A percentile compares a stretch with the other conserved stretches of the same genome.
phyloP scores from a whole-genome alignment of 2,329 filamentous ascomycete genomes.

The Penicillium paneum region DNA sequence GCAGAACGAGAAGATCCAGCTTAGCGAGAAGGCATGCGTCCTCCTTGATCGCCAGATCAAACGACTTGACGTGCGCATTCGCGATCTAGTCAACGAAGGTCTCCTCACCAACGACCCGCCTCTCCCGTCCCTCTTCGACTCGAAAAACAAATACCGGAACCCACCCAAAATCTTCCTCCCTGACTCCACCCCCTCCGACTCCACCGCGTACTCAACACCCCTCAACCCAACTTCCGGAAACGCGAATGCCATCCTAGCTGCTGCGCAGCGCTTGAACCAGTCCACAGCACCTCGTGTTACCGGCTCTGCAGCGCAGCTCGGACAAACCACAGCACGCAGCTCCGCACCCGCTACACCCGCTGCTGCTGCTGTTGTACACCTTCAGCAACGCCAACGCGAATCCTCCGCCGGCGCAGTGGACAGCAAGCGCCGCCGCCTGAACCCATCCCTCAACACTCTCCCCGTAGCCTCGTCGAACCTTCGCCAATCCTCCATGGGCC shows the following conservation, averaged over 20 bases:
- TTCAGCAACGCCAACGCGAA: conserved; percentile 52
- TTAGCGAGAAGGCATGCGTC: conserved; percentile 58
- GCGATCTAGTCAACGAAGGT: conserved; percentile 58
- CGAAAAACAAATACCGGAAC: conserved; percentile 42
- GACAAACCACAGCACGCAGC: conserved; percentile 36
- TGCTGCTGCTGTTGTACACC: conserved; percentile 35
- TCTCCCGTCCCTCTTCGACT: conserved; percentile 58
- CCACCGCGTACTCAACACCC: conserved; percentile 44
- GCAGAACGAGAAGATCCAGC: conserved; percentile 60
- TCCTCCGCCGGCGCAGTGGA: conserved; percentile 54
- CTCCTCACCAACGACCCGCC: conserved; percentile 58
- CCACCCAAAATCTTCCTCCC: conserved; percentile 51
- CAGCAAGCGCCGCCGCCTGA: conserved; percentile 58
- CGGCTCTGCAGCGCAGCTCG: conserved; percentile 41
- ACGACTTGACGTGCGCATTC: conserved; percentile 59
- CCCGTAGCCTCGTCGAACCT: conserved; percentile 55
- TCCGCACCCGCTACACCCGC: conserved; percentile 47
- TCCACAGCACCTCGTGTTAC: conserved; percentile 24
- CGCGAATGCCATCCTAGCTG: conserved; percentile 51
- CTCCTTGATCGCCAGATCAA: conserved; percentile 63
- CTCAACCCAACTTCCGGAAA: conserved; percentile 57
- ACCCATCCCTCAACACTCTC: conserved; percentile 51
- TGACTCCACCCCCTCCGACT: conserved; percentile 45
- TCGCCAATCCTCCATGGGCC: conserved; percentile 60
- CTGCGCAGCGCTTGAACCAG: conserved; percentile 50